Evolutionary conservation across 2,329 filamentous ascomycete genomes (phyloP).

Genomic region (Colletotrichum zoysiae): DNA sequence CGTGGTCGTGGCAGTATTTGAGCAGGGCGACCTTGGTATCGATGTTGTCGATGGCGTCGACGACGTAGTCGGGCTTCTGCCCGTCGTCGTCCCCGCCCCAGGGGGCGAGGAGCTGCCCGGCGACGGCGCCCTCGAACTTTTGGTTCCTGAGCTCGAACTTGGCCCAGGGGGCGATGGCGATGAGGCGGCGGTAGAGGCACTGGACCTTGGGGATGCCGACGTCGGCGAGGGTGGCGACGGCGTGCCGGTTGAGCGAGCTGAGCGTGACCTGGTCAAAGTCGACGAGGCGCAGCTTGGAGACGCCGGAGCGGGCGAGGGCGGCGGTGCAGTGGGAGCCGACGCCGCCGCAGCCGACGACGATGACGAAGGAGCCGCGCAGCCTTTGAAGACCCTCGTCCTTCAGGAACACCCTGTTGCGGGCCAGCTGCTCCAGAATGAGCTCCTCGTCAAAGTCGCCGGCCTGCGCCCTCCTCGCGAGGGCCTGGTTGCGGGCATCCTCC

Average conservation of each 20-base stretch:
- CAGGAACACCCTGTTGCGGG: conserved; percentile 92
- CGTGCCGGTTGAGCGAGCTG: conserved; percentile 94
- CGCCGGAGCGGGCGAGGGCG: conserved; percentile 88
- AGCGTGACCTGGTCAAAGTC: conserved; percentile 99
- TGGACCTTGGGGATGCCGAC: conserved; percentile 94
- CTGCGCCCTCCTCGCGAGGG: conserved; percentile 70
- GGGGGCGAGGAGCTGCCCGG: conserved; percentile 73
- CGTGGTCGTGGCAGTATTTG: conserved; percentile 85
- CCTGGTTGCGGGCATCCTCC: conserved; percentile 71
- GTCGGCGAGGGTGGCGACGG: conserved; percentile 92
- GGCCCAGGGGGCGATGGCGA: conserved; percentile 92
- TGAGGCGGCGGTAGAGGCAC: conserved; percentile 81
- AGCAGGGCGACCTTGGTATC: conserved; percentile 94
- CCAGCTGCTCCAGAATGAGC: conserved; percentile 93
- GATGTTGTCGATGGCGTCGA: conserved; percentile 99
- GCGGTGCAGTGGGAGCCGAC: conserved; percentile 94
- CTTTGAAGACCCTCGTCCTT: conserved; percentile 83
- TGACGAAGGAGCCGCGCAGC: conserved; percentile 84
- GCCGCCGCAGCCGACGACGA: conserved; percentile 93
- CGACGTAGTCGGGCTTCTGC: conserved; percentile 83
- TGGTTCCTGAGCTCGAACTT: conserved; percentile 88
- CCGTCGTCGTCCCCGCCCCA: conserved; percentile 67
- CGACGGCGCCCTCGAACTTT: conserved; percentile 79
- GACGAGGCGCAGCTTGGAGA: conserved; percentile 87
- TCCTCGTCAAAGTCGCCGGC: conserved; percentile 78